Base-by-base conservation (phyloP, 768 basidiomycete genomes). In the Clavulina sp. region DNA sequence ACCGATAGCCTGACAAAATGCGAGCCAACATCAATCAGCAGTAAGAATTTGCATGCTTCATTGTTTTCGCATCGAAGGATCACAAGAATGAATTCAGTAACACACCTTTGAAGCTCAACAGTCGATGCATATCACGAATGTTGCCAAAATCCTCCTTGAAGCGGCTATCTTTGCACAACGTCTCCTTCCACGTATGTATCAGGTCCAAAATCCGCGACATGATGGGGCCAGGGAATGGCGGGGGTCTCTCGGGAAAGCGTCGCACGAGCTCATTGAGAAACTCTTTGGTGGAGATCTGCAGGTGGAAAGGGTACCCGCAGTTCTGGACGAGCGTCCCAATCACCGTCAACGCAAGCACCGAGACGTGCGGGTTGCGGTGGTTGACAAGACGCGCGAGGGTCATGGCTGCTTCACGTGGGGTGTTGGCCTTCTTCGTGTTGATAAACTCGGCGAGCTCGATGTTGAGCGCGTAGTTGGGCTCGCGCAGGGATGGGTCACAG, bases 191-290 rank as follows among this genome's bases (percentile, higher is more conserved):
- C 47, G 73, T 70, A 57, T 93, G 77, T 38, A 99, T 91, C 55
- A 93, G 72, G 58, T 95, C 92, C 34, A 99, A 70, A 57, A 95
- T 92, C 55, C 85, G 77, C 1, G 80, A 77, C 93, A 97, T 99
- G 58, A 95, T 86, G 21, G 88, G 82, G 2, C 87, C 85, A 0
- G 88, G 87, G 63, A 92, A 89, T 1, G 88, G 84, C 0, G 95
- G 93, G 2, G 95, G 95, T 41, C 93, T 78, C 67, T 99, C 95
- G 4, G 95, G 95, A 64, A 99, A 97, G 58, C 92, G 78, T 47
- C 93, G 80, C 24, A 99, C 95, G 63, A 99, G 81, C 63, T 97
- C 95, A 66, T 99, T 99, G 18, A 97, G 72, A 63, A 96, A 99
- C 61, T 97, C 95, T 62, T 99, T 97, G 38, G 93, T 97, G 18